Percentiles rank a stretch among this genome's conserved stretches.
These are phyloP conservation scores for Penicillium oxalicum DNA, from an alignment of 2,329 filamentous ascomycete genomes.

Conservation along the genomic window DNA sequence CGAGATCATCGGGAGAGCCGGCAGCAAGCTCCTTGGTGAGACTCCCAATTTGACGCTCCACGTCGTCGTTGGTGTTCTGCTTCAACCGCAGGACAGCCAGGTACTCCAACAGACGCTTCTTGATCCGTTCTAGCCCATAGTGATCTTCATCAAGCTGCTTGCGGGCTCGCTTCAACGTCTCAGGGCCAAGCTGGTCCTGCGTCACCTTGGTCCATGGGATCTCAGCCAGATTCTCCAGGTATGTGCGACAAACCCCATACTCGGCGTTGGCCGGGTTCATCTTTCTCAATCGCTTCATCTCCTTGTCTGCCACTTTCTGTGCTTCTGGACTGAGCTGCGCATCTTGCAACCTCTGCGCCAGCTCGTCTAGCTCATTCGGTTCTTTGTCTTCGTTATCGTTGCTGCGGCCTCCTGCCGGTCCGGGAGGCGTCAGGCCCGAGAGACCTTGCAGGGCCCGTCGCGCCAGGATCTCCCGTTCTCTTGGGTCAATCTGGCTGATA, in stretches of 20 bases:
- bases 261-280: slow-evolving; percentile 96
- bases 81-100: slow-evolving; percentile 93
- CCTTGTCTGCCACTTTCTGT: slow-evolving; percentile 81
- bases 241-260: slow-evolving; percentile 87
- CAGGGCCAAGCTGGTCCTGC: slow-evolving; percentile 74
- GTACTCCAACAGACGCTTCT: slow-evolving; percentile 93
- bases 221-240: slow-evolving; percentile 87
- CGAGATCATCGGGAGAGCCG: slow-evolving; percentile 40
- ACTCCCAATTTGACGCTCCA: slow-evolving; percentile 67
- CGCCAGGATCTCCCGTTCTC: slow-evolving; percentile 41
- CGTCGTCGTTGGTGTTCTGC: slow-evolving; percentile 76
- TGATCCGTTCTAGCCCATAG: slow-evolving; percentile 93
- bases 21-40: slow-evolving; percentile 44
- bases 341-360: slow-evolving; percentile 78
- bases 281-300: slow-evolving; percentile 81
- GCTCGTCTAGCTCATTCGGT: slow-evolving; percentile 80
- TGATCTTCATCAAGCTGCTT: slow-evolving; percentile 94
- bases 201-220: slow-evolving; percentile 87
- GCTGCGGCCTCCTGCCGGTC: slow-evolving; percentile 42
- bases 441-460: slow-evolving; percentile 41
- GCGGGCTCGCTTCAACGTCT: slow-evolving; percentile 71
- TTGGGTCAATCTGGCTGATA: slow-evolving; percentile 46
- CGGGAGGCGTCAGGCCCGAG: slow-evolving; percentile 37
- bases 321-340: slow-evolving; percentile 79
- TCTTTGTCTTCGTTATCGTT: slow-evolving; percentile 67